Conservation (phyloP, 352 stramenopile species). For the Blastocystis sp. region DNA sequence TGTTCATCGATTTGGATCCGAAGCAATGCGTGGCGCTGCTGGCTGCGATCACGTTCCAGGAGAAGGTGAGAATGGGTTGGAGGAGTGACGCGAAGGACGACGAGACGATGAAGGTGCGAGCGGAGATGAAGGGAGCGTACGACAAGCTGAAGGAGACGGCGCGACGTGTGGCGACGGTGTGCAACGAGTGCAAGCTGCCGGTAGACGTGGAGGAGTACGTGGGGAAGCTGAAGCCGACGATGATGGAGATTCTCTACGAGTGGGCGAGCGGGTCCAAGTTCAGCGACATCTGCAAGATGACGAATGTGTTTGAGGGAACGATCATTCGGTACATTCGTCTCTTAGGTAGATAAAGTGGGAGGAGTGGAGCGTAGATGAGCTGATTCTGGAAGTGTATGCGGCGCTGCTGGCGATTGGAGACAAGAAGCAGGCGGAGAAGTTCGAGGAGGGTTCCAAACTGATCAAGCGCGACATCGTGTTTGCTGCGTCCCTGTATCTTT, state of each 20-base stretch:
- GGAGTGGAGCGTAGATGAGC: conserved; percentile 70
- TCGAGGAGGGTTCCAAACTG: conserved; percentile 85
- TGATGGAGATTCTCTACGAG: conserved; percentile 75
- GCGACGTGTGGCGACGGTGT: conserved; percentile 76
- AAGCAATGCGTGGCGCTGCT: conserved; percentile 87
- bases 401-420: conserved; percentile 92
- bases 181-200: conserved; percentile 78
- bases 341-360: conserved; percentile 61
- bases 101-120: conserved; percentile 61
- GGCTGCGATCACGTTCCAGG: conserved; percentile 86
- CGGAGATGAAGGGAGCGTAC: conserved; percentile 76
- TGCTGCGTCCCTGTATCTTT: conserved; percentile 92
- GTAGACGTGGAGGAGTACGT: conserved; percentile 94
- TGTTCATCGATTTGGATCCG: conserved; percentile 92
- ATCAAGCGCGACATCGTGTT: conserved; percentile 99
- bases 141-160: conserved; percentile 84
- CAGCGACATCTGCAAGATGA: conserved; percentile 94
- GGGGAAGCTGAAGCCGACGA: conserved; percentile 86
- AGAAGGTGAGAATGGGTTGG: conserved; percentile 79
- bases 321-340: conserved; percentile 90
- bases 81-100: conserved; percentile 58
- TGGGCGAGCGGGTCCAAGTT: conserved; percentile 95
- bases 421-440: conserved; percentile 87
- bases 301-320: conserved; percentile 89
- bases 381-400: conserved; percentile 85